A percentile compares a stretch with the other conserved stretches of the same genome.
phyloP scores from a whole-genome alignment of 2,329 filamentous ascomycete genomes.

The Aspergillus flavus region DNA sequence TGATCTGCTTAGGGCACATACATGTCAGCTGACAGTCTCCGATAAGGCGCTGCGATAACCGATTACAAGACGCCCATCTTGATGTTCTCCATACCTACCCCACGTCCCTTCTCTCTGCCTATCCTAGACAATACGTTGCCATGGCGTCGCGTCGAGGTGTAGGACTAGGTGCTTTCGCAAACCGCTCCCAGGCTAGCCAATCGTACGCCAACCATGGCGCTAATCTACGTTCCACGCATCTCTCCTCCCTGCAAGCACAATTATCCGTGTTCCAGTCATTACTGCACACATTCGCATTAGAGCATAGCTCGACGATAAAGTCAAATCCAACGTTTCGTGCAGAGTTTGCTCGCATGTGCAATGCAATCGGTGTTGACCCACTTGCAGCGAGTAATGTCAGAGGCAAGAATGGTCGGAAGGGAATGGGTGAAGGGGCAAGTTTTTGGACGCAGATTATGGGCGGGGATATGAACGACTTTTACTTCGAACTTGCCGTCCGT shows the following conservation, averaged over 20 bases:
- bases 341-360: constrained; percentile 98
- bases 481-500: constrained; percentile 94
- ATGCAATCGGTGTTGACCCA: constrained; percentile 93
- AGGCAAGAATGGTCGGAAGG: constrained; percentile 51
- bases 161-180: constrained; percentile 86
- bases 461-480: constrained; percentile 93
- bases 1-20: constrained; percentile 24
- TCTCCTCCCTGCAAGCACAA: constrained; percentile 85
- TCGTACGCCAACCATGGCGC: constrained; percentile 91
- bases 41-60: constrained; percentile 18
- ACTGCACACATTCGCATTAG: constrained; percentile 91
- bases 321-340: constrained; percentile 93
- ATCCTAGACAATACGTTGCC: neutral
- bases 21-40: constrained; percentile 21
- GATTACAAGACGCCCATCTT: neutral
- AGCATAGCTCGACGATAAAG: constrained; percentile 93
- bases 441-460: constrained; percentile 94
- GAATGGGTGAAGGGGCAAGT: constrained; percentile 58
- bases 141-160: constrained; percentile 65
- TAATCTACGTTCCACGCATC: constrained; percentile 80
- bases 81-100: neutral
- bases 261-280: constrained; percentile 94
- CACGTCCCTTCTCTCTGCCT: neutral
- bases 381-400: constrained; percentile 68
- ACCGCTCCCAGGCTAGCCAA: constrained; percentile 78